phyloP scores from a whole-genome alignment of 1,284 basidiomycete species.

The Porodaedalea pini region DNA sequence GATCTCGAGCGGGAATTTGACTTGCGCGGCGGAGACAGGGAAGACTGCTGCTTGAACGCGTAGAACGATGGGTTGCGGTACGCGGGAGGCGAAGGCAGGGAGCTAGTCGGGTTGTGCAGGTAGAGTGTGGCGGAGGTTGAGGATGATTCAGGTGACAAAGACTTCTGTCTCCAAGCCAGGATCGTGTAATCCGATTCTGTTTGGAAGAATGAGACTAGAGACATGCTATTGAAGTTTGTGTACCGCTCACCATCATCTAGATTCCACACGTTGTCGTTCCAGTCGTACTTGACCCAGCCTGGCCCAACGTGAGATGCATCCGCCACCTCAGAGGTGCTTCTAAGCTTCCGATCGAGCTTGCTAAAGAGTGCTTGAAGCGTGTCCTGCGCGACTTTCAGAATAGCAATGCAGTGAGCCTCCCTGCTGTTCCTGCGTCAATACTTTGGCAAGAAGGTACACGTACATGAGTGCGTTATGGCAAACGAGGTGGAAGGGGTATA shows the following conservation, averaged over 20 bases:
- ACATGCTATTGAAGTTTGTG: conserved; percentile 1
- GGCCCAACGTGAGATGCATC: conserved; percentile 46
- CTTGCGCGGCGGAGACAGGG: conserved; percentile 29
- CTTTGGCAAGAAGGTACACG: conserved; percentile 1
- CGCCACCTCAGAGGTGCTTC: conserved; percentile 43
- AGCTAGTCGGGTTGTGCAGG: conserved; percentile 56
- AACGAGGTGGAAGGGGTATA: conserved; percentile 74
- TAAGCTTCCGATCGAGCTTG: conserved; percentile 62
- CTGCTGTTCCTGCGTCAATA: neutral
- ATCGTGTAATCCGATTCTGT: conserved; percentile 78
- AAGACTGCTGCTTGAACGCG: conserved; percentile 45
- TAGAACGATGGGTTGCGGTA: conserved; percentile 73
- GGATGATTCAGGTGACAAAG: conserved; percentile 24
- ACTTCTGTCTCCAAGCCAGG: conserved; percentile 65
- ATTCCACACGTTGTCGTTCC: conserved; percentile 71
- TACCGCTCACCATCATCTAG: conserved; percentile 65
- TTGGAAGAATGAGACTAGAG: neutral
- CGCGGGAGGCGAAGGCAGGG: conserved; percentile 54
- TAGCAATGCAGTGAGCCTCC: conserved; percentile 16
- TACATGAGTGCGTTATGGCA: conserved; percentile 67
- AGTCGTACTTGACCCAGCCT: conserved; percentile 80
- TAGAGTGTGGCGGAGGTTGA: conserved; percentile 51
- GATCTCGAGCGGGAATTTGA: conserved; percentile 29
- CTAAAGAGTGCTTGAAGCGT: conserved; percentile 58
- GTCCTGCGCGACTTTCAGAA: conserved; percentile 56